A percentile compares a stretch with the other conserved stretches of the same genome.
Conservation (phyloP, 176 grass and related monocot genomes). For the Alloteropsis semialata region DNA sequence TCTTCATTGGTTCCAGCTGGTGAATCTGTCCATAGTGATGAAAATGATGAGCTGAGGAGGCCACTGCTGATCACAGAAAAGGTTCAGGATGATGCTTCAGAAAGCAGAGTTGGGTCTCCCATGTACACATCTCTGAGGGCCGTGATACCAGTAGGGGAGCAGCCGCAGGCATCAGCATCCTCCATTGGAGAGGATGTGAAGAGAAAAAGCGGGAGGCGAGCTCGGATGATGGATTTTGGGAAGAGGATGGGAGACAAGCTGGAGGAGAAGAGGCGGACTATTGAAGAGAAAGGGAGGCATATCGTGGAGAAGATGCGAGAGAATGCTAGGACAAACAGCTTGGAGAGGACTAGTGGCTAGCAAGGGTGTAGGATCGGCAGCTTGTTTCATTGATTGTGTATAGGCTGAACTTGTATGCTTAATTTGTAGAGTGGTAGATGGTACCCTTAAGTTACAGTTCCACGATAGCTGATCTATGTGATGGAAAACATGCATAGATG, state of each 20-base stretch:
- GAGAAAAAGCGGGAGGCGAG: slow-evolving; percentile 50
- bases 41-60: slow-evolving; percentile 31
- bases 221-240: slow-evolving; percentile 78
- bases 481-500: not conserved
- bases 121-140: slow-evolving; percentile 24
- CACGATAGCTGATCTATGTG: not conserved
- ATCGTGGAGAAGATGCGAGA: slow-evolving; percentile 94
- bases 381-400: slow-evolving; percentile 6
- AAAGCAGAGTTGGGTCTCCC: slow-evolving; percentile 30
- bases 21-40: slow-evolving; percentile 9
- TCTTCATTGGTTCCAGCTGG: not conserved
- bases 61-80: slow-evolving; percentile 41
- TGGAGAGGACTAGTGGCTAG: slow-evolving; percentile 34
- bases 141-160: slow-evolving; percentile 37
- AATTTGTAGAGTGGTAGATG: not conserved
- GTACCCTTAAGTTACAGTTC: not conserved
- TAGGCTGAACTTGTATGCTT: slow-evolving; percentile 5
- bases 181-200: slow-evolving; percentile 46
- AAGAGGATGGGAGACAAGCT: slow-evolving; percentile 89
- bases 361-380: not conserved
- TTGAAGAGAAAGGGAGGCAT: slow-evolving; percentile 75
- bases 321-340: slow-evolving; percentile 58
- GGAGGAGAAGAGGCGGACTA: slow-evolving; percentile 79
- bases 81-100: slow-evolving; percentile 22
- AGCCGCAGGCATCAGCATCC: not conserved